Percentiles rank a stretch among this genome's conserved stretches.
Evolutionary conservation across 1,284 basidiomycete species (phyloP).

Genomic region (Cystobasidium sp.): DNA sequence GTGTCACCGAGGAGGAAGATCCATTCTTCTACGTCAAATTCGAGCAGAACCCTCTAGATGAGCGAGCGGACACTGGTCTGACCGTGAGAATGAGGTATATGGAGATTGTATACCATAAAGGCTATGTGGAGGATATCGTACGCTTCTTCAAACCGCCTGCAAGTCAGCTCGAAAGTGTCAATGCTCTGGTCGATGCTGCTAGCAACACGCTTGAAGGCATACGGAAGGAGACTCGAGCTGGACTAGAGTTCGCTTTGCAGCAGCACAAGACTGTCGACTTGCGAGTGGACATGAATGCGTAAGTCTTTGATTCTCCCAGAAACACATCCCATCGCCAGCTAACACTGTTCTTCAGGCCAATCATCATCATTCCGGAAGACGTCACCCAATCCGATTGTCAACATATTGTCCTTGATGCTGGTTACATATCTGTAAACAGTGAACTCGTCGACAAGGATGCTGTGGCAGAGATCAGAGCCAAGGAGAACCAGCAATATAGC

Average conservation of each 20-base stretch:
- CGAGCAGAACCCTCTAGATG: conserved; percentile 91
- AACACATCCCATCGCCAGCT: background rate
- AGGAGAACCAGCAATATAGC: conserved; percentile 82
- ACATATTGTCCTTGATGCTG: conserved; percentile 92
- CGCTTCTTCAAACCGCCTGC: conserved; percentile 93
- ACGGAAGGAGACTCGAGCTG: conserved; percentile 91
- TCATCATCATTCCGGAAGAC: conserved; percentile 92
- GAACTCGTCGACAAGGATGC: conserved; percentile 83
- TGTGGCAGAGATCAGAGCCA: conserved; percentile 78
- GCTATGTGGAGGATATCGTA: conserved; percentile 90
- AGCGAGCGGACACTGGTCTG: conserved; percentile 87
- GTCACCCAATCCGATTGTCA: conserved; percentile 77
- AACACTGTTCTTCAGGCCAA: conserved; percentile 61
- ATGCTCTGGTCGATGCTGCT: conserved; percentile 71
- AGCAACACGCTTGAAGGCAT: conserved; percentile 93
- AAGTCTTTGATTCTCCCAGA: conserved; percentile 16
- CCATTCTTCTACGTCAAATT: conserved; percentile 93
- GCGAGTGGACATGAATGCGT: conserved; percentile 91
- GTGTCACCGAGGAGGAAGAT: conserved; percentile 58
- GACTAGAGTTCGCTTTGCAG: conserved; percentile 90
- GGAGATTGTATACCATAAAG: conserved; percentile 96
- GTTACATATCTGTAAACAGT: conserved; percentile 92
- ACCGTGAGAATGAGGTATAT: conserved; percentile 91
- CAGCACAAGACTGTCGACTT: conserved; percentile 95
- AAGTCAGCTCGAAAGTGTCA: conserved; percentile 93